Evolutionary conservation across 2,329 filamentous ascomycete species (phyloP), one percentile per base, ranked within the genome.

Genomic region (Claviceps spartinae): DNA sequence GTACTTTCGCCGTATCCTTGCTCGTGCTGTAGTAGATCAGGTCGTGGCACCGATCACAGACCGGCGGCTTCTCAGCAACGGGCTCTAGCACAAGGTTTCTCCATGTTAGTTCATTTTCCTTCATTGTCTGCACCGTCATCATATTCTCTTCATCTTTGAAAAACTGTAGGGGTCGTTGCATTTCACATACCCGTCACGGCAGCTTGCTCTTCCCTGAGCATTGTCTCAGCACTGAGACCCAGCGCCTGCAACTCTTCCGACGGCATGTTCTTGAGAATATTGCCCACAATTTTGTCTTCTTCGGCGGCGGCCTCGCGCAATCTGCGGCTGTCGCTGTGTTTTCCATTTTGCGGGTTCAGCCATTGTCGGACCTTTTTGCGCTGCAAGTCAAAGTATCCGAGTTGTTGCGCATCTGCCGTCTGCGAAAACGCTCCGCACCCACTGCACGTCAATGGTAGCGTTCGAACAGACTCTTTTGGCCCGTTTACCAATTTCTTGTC

Each of bases 11-110:
- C 2, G 63, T 61, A 11, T 59, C 57, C 42, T 62, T 61, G 7
- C 85, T 86, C 16, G 75, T 72, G 54, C 81, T 79, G 63, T 97
- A 84, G 65, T 97, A 83, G 22, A 85, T 67, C 26, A 98, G 74
- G 37, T 82, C 76, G 65, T 96, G 89, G 62, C 93, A 98, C 61
- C 93, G 81, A 59, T 93, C 85, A 69, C 93, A 98, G 6, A 95
- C 68, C 1, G 86, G 86, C 3, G 69, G 60, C 52, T 70, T 70
- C 2, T 62, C 61, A 4, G 52, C 50, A 3, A 30, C 13, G n/a
- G 20, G 4, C 6, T 44, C 38, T 52, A 11, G 6, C 18, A 13
- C 8, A 13, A 6, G 16, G 4, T 46, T n/a, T 34, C 14, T 8
- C 9, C 30, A 38, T 4, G 36, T 47, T 30, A 50, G 47, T 7